Evolutionary conservation across 805 yeast species (phyloP).

Genomic region (Candida xyloterini): DNA sequence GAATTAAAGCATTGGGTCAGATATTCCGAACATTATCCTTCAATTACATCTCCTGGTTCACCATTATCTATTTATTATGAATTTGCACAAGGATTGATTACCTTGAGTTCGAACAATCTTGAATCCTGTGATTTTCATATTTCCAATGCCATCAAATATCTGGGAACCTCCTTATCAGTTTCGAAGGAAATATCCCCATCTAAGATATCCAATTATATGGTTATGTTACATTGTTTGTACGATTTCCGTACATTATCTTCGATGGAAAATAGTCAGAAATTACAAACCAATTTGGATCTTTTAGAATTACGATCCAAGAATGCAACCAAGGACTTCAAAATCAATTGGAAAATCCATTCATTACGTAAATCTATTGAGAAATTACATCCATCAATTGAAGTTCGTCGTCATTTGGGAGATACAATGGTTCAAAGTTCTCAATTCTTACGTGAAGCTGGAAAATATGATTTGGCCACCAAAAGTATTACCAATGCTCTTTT

Average conservation of each 20-base stretch:
- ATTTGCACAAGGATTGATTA: constrained; percentile 59
- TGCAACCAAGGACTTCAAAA: constrained; percentile 37
- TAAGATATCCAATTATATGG: constrained; percentile 46
- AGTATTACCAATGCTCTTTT: constrained; percentile 60
- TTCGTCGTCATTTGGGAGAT: constrained; percentile 39
- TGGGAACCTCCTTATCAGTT: constrained; percentile 59
- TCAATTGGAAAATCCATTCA: constrained; percentile 45
- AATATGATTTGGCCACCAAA: constrained; percentile 70
- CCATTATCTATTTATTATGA: constrained; percentile 56
- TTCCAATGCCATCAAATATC: constrained; percentile 48
- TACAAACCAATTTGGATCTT: constrained; percentile 16
- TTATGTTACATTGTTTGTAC: constrained; percentile 56
- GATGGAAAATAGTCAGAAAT: constrained; percentile 9
- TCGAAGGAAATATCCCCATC: constrained; percentile 49
- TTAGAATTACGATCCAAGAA: constrained; percentile 24
- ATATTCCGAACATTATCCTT: constrained; percentile 40
- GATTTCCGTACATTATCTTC: constrained; percentile 48
- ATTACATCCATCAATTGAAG: constrained; percentile 24
- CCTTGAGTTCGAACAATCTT: constrained; percentile 37
- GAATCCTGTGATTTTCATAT: constrained; percentile 39
- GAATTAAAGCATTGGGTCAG: constrained; percentile 58
- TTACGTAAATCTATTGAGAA: constrained; percentile 38
- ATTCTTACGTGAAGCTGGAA: constrained; percentile 62
- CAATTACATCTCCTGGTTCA: constrained; percentile 43
- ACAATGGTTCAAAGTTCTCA: constrained; percentile 59